phyloP scores from a whole-genome alignment of 768 basidiomycete species.

The Atractiella rhizophila region DNA sequence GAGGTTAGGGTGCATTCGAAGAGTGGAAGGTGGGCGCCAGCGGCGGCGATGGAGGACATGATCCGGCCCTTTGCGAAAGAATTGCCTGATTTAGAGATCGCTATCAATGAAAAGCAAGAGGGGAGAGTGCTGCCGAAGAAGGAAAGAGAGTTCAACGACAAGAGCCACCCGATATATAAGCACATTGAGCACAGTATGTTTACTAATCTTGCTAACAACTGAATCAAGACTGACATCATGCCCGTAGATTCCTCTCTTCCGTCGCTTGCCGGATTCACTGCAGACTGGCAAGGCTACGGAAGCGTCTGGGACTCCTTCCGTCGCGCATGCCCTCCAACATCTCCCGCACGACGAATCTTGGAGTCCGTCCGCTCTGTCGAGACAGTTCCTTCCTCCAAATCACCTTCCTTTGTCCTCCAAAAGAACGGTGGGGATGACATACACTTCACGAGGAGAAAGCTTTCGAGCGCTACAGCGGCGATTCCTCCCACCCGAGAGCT shows the following conservation, averaged over 20 bases:
- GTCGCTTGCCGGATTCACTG: constrained; percentile 30
- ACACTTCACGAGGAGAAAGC: neutral
- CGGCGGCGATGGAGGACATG: constrained; percentile 18
- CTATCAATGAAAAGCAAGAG: constrained; percentile 80
- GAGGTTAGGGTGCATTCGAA: constrained; percentile 15
- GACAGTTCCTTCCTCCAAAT: constrained; percentile 11
- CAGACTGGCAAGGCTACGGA: constrained; percentile 52
- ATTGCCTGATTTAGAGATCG: constrained; percentile 83
- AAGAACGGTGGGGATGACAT: neutral
- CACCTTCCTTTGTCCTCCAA: constrained; percentile 18
- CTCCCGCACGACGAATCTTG: constrained; percentile 58
- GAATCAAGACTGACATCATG: neutral
- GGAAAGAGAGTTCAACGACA: constrained; percentile 11
- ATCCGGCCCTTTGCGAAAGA: constrained; percentile 20
- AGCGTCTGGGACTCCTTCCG: constrained; percentile 81
- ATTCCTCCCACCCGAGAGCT: constrained; percentile 30
- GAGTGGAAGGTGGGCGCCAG: constrained; percentile 17
- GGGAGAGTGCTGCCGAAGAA: constrained; percentile 42
- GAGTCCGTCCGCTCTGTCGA: constrained; percentile 37
- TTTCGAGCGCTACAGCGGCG: constrained; percentile 6
- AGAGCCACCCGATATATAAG: constrained; percentile 1
- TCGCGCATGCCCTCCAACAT: constrained; percentile 57
- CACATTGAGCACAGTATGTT: constrained; percentile 10
- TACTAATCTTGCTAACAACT: neutral
- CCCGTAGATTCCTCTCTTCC: constrained; percentile 1